Evolutionary conservation across 169 alveolate genomes (phyloP), one percentile per base, ranked within the genome.

Genomic region (Plasmodium malariae): DNA sequence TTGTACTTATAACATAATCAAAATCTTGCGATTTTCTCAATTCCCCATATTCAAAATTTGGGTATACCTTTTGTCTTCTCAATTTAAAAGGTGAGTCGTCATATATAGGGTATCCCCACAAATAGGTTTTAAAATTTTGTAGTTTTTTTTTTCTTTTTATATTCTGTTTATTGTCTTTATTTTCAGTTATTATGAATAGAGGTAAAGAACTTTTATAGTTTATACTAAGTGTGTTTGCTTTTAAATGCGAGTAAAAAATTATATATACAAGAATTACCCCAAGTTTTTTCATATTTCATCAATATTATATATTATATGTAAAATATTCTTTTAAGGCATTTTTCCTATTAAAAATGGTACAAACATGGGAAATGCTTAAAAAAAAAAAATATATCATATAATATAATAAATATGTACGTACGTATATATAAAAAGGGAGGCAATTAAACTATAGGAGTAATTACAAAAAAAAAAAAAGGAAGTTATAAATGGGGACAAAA

Each of bases 41-140:
- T 32, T 60, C 87, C 5, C 94, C 94, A 57, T 71, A 76, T 68
- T 91, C 94, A 91, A 87, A 91, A 55, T 78, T 78, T 3, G 80
- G 91, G 69, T 91, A 91, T 26, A 91, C 43, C 17, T 88, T 68
- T 5, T 24, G 76, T 49, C 94, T 67, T 24, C 93, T 74, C n/a
- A 87, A 48, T 74, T 87, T 87, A 67, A 68, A 40, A 7, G 94
- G 94, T 0, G 78, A 67, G 32, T 91, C 94, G 12, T 92, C 94
- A 55, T 74, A 91, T 43, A 91, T 55, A 37, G 94, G 94, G 34
- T 91, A 91, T 1, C 91, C 94, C 94, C 94, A 91, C 4, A 91
- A 26, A 36, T 19, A 65, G 19, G 57, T 43, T 57, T 65, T 63
- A 55, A 54, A 40, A 14, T 80, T 65, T 0, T 65, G 9, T 11